These are phyloP conservation scores for Cenchrus fungigraminus DNA, from an alignment of 176 grass and related monocot genomes.

Conservation along the genomic window DNA sequence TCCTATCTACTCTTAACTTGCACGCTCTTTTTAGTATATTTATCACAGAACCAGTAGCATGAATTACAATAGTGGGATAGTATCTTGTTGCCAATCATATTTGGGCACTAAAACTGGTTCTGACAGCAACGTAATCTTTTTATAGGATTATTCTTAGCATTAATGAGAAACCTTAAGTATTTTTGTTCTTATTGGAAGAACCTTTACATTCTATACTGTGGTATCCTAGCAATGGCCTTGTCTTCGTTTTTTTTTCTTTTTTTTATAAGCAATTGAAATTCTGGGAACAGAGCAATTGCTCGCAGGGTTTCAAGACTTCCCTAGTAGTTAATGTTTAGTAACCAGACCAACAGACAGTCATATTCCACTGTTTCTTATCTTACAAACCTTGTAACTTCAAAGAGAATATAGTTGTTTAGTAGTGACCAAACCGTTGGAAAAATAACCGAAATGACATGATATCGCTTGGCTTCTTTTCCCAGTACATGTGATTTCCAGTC, in stretches of 20 bases:
- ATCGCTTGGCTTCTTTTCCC: no score
- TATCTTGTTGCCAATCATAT: background rate
- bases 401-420: background rate
- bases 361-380: background rate
- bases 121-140: background rate
- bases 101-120: background rate
- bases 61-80: background rate
- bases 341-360: background rate
- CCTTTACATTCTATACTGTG: background rate
- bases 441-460: background rate
- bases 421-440: background rate
- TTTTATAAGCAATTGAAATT: background rate
- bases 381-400: slow-evolving; percentile 2
- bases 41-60: slow-evolving; percentile 10
- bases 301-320: background rate
- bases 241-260: background rate
- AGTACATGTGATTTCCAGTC: no score
- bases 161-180: background rate
- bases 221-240: background rate
- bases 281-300: background rate
- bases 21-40: background rate
- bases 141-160: background rate
- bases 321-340: background rate
- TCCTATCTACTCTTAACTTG: background rate
- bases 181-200: slow-evolving; percentile 5